Evolutionary conservation across 2,329 filamentous ascomycete genomes (phyloP), one percentile per base, ranked within the genome.

Genomic region (Aspergillus caelatus): DNA sequence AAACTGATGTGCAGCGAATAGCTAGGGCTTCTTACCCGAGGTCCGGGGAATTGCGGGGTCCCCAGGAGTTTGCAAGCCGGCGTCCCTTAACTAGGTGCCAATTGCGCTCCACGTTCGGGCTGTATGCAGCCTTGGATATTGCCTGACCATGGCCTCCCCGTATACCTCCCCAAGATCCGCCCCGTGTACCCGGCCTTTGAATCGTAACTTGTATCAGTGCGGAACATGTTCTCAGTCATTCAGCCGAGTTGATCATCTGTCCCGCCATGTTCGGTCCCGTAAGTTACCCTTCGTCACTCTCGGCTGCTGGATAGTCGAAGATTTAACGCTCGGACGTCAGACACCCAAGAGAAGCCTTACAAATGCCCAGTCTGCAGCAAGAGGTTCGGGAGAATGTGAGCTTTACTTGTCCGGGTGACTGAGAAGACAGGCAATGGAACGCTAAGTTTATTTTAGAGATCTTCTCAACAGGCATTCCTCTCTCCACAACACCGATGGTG

Each of bases 191-290:
- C 39, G 16, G 39, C 19, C 19, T 41, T 19, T 41, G 39, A 45
- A 62, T 53, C 19, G 63, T 64, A 50, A 48, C 61, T 21, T 65
- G 39, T 62, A 52, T 28, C 60, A 62, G 46, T 62, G 60, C 26
- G 60, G 60, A 28, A 62, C 34, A 52, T 67, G 64, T 45, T 64
- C 62, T 3, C 61, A 66, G 28, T 64, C 65, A 2, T 77, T 74
- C 54, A 74, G 68, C 46, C 69, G 75, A 6, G 57, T 73, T 48
- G 75, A 77, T 53, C 75, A 77, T 65, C 67, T 77, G 10, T 69
- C 71, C 12, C 73, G 75, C 32, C 75, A 77, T 65, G 69, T 77
- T 23, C 70, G 74, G n/a, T 74, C 75, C 11, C 75, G 75, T 77
- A 67, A 6, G 66, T 41, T n/a, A 14, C 16, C 39, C 16, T 68